phyloP scores from a whole-genome alignment of 2,329 filamentous ascomycete species.

The Aureobasidium namibiae region DNA sequence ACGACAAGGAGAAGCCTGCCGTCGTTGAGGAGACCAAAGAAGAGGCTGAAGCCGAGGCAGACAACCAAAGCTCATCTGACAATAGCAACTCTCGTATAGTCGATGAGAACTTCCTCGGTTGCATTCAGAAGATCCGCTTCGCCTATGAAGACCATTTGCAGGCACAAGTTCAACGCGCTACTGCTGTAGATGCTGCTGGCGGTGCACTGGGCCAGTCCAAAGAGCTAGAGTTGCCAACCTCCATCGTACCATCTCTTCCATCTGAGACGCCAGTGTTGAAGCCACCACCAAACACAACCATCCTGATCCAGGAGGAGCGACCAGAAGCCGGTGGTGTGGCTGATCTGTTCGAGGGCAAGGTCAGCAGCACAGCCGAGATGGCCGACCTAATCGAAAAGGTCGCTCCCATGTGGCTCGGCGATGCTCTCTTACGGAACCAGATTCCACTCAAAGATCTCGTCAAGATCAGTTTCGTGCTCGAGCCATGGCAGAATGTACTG shows the following conservation, averaged over 20 bases:
- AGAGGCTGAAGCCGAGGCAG: conserved; percentile 45
- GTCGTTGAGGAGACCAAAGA: conserved; percentile 66
- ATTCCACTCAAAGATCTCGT: conserved; percentile 82
- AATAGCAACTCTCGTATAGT: conserved; percentile 60
- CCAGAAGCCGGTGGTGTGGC: conserved; percentile 58
- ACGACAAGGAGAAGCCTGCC: conserved; percentile 52
- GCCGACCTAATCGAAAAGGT: conserved; percentile 77
- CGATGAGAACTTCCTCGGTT: conserved; percentile 66
- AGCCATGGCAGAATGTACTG: conserved; percentile 60
- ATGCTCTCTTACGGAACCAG: conserved; percentile 73
- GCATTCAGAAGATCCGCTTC: conserved; percentile 63
- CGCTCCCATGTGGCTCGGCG: conserved; percentile 85
- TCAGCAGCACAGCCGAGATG: conserved; percentile 67
- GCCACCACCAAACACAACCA: conserved; percentile 55
- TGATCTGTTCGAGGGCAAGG: conserved; percentile 85
- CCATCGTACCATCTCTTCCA: conserved; percentile 60
- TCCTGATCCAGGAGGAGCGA: conserved; percentile 58
- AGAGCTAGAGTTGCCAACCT: conserved; percentile 45
- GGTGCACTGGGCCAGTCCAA: conserved; percentile 14
- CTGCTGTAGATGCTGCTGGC: conserved; percentile 28
- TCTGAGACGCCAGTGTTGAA: conserved; percentile 71
- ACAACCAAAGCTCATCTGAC: conserved; percentile 47
- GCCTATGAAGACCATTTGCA: conserved; percentile 62
- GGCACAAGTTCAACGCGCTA: conserved; percentile 32
- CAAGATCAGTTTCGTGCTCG: conserved; percentile 89